Evolutionary conservation across 108 stramenopile genomes (phyloP).

Genomic region (Cyclotella distinguenda): DNA sequence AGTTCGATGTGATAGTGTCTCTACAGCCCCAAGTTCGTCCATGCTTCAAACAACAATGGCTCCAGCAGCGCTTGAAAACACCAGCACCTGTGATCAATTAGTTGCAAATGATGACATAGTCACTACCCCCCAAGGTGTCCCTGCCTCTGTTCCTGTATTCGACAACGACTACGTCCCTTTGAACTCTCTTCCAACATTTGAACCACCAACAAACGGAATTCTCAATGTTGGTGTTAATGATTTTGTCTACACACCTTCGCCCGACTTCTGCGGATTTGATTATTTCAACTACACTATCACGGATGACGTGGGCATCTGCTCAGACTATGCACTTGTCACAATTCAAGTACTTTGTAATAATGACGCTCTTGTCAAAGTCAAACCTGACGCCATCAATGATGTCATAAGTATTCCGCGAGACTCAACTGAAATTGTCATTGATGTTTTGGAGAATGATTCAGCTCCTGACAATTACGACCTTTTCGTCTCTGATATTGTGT

Average conservation of each 20-base stretch:
- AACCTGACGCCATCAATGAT: slow-evolving; percentile 1
- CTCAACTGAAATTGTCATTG: neutral
- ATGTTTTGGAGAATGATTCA: slow-evolving; percentile 1
- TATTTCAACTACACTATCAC: slow-evolving; percentile 20
- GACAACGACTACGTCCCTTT: slow-evolving; percentile 12
- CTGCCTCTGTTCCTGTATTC: slow-evolving; percentile 2
- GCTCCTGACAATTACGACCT: neutral
- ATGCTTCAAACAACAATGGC: neutral
- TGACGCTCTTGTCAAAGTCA: neutral
- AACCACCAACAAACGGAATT: slow-evolving; percentile 8
- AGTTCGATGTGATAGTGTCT: slow-evolving; percentile 3
- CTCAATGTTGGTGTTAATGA: slow-evolving; percentile 1
- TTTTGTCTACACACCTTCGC: slow-evolving; percentile 15
- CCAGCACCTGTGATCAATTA: neutral
- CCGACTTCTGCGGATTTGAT: slow-evolving; percentile 15
- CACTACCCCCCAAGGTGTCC: slow-evolving; percentile 11
- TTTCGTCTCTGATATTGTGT: neutral
- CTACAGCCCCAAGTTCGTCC: neutral
- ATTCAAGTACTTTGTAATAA: slow-evolving; percentile 6
- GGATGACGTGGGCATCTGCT: neutral
- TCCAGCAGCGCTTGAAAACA: neutral
- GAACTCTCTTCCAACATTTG: slow-evolving; percentile 5
- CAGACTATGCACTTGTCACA: slow-evolving; percentile 14
- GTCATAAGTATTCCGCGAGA: neutral
- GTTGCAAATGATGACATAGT: slow-evolving; percentile 17